phyloP scores from a whole-genome alignment of 139 green algal species.

The Coccomyxa sp. region DNA sequence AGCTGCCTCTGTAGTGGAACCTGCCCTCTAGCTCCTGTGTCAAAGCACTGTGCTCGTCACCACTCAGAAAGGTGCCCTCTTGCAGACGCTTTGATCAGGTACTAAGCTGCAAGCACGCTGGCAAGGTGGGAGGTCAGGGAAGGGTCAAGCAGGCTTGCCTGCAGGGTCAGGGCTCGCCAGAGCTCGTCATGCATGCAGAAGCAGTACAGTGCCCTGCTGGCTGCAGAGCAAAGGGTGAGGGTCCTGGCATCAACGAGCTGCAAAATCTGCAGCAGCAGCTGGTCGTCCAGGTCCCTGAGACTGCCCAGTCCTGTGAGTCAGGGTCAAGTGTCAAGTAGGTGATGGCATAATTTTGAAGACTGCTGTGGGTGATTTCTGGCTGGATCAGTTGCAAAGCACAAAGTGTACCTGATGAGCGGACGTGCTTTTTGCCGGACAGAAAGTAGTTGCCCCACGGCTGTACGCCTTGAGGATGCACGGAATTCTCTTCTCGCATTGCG shows the following conservation, averaged over 20 bases:
- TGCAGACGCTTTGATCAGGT: background rate
- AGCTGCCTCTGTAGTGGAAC: slow-evolving; percentile 42
- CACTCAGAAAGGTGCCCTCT: background rate
- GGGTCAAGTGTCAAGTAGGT: background rate
- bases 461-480: slow-evolving; percentile 49
- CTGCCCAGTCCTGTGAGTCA: slow-evolving; percentile 60
- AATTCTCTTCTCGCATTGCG: too few species aligned
- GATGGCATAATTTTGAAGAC: background rate
- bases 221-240: slow-evolving; percentile 39
- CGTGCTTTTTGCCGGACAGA: slow-evolving; percentile 15
- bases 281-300: slow-evolving; percentile 68
- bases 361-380: background rate
- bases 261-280: slow-evolving; percentile 71
- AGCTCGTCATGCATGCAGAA: slow-evolving; percentile 82
- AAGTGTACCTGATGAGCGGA: slow-evolving; percentile 28
- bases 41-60: too few species aligned
- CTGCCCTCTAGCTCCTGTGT: slow-evolving; percentile 27
- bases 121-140: background rate
- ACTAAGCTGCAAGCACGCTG: background rate
- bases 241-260: slow-evolving; percentile 27
- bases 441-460: slow-evolving; percentile 51
- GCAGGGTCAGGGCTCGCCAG: slow-evolving; percentile 79
- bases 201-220: slow-evolving; percentile 65
- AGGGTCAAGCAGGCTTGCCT: slow-evolving; percentile 32
- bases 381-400: background rate